Evolutionary conservation across 306 rosid species (phyloP).

Genomic region (Ammopiptanthus mongolicus): DNA sequence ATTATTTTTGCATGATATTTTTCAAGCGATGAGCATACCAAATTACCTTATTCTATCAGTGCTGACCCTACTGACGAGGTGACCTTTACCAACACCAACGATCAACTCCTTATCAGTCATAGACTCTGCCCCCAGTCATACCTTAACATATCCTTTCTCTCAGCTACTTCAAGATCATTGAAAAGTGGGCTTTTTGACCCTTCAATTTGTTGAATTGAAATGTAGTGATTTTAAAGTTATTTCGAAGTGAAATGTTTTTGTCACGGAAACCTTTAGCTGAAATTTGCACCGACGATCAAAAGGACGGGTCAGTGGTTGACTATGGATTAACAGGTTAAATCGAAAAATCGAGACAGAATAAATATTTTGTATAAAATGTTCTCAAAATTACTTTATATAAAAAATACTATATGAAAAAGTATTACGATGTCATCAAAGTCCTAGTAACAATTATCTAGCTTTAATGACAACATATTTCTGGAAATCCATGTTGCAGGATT

Average conservation of each 20-base stretch:
- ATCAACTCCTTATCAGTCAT: neutral
- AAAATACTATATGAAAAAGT: too few relatives aligned
- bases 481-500: too few relatives aligned
- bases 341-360: too few relatives aligned
- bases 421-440: too few relatives aligned
- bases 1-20: constrained; percentile 4
- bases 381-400: too few relatives aligned
- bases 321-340: too few relatives aligned
- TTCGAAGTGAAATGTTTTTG: neutral
- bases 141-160: neutral
- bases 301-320: too few relatives aligned
- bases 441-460: too few relatives aligned
- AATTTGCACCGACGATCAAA: too few relatives aligned
- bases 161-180: neutral
- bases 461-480: too few relatives aligned
- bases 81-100: neutral
- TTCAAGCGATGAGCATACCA: neutral
- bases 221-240: neutral
- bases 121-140: neutral
- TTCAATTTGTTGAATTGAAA: neutral
- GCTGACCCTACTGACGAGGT: neutral
- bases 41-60: neutral
- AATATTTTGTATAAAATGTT: too few relatives aligned
- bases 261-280: too few relatives aligned
- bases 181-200: neutral